Evolutionary conservation across 176 grass and related monocot genomes (phyloP).

Genomic region (Aegilops longissima): DNA sequence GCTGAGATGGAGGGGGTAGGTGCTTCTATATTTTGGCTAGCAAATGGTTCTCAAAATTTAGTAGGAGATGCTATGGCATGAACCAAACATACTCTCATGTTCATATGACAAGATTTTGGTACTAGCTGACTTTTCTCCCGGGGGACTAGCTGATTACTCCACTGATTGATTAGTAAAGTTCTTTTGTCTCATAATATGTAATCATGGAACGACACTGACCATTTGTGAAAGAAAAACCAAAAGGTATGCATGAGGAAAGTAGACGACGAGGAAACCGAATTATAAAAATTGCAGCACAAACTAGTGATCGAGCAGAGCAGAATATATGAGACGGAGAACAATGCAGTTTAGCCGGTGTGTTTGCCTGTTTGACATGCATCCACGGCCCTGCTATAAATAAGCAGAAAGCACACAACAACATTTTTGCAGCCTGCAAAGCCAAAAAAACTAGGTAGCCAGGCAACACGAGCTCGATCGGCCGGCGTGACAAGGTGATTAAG

Average conservation of each 20-base stretch:
- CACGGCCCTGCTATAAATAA: neutral
- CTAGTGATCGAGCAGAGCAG: neutral
- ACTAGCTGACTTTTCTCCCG: too few relatives aligned
- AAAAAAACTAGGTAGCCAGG: neutral
- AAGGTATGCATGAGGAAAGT: neutral
- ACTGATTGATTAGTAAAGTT: too few relatives aligned
- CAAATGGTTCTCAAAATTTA: too few relatives aligned
- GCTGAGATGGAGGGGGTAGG: too few relatives aligned
- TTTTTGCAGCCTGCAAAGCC: neutral
- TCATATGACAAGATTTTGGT: too few relatives aligned
- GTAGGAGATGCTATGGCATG: too few relatives aligned
- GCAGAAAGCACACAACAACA: neutral
- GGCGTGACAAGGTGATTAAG: neutral
- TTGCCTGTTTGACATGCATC: neutral
- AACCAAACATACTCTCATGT: too few relatives aligned
- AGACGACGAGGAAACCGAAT: neutral
- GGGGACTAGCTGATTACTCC: too few relatives aligned
- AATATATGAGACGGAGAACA: neutral
- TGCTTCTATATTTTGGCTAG: too few relatives aligned
- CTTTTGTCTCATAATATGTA: too few relatives aligned
- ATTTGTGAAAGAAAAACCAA: too few relatives aligned
- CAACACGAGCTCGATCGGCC: neutral
- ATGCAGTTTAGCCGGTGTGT: neutral
- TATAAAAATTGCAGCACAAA: neutral
- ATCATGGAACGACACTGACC: too few relatives aligned